Conservation (phyloP, 2,329 filamentous ascomycete species). For the Apiospora saccharicola region DNA sequence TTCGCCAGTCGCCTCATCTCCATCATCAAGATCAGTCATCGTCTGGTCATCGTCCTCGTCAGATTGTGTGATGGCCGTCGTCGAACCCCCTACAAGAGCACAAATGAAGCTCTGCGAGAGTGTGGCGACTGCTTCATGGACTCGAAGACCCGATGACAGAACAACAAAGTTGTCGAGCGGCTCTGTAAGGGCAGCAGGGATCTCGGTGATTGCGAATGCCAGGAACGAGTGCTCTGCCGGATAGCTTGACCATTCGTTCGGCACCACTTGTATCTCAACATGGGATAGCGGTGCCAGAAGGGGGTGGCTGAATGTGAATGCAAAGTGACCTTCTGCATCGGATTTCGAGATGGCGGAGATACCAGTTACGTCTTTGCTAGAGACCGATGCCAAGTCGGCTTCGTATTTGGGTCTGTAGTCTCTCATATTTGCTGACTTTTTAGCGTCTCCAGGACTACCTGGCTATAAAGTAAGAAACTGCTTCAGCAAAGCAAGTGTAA, state of each 20-base stretch:
- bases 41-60: slow-evolving; percentile 43
- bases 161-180: slow-evolving; percentile 35
- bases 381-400: slow-evolving; percentile 35
- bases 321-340: slow-evolving; percentile 76
- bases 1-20: slow-evolving; percentile 30
- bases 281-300: slow-evolving; percentile 32
- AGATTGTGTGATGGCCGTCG: slow-evolving; percentile 31
- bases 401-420: slow-evolving; percentile 31
- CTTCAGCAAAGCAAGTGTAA: neutral
- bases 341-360: slow-evolving; percentile 65
- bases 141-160: slow-evolving; percentile 32
- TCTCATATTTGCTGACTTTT: slow-evolving; percentile 20
- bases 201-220: slow-evolving; percentile 36
- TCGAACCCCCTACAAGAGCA: neutral
- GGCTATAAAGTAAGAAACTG: neutral
- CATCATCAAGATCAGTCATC: slow-evolving; percentile 35
- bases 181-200: slow-evolving; percentile 31
- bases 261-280: slow-evolving; percentile 49
- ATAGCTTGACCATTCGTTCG: slow-evolving; percentile 43
- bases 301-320: slow-evolving; percentile 59
- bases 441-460: neutral
- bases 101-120: slow-evolving; percentile 41
- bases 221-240: slow-evolving; percentile 36
- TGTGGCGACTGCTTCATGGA: slow-evolving; percentile 36
- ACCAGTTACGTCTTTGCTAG: slow-evolving; percentile 29